Base-by-base conservation (phyloP, 2,329 filamentous ascomycete species). In the Colletotrichum navitas region DNA sequence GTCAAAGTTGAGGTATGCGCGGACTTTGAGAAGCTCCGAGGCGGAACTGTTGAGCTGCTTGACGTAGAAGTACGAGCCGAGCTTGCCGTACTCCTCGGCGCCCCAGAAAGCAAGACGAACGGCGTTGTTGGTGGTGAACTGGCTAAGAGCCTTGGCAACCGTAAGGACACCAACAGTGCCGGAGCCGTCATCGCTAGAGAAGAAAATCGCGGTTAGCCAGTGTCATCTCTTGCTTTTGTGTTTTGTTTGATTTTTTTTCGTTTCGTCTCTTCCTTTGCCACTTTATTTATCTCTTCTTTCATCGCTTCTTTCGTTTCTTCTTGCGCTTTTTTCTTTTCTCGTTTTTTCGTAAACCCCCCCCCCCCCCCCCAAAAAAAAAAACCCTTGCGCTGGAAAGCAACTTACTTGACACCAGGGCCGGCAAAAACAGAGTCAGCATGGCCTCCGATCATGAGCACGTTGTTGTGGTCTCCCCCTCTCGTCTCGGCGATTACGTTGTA, bases 1-100 rank as follows among this genome's bases (percentile, higher is more conserved):
- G 76, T 89, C 87, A 66, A 87, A 88, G 81, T 89, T 87, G 79
- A 88, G 85, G 76, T 88, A 88, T 29, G 86, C 81, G 16, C 86
- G 80, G 73, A 88, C 85, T 80, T 86, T 86, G 76, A 80, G 73
- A 11, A 87, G 78, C 76, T 88, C 86, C 0, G 80, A 78, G 49
- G 85, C 82, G 16, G 81, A 81, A 18, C 73, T 52, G 76, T 82
- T 81, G 74, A 84, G 74, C 51, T 76, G 75, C 75, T 81, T 81
- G 66, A 87, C 81, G 77, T 88, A 88, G 75, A 81, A 82, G 72
- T 78, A 87, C 77, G 79, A 92, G 75, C 77, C 85, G 4, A 87
- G 79, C 41, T 83, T 79, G 39, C 85, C 85, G 55, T 83, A 84
- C 76, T 87, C 85, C 77, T 87, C 85, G 10, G 84, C 85, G n/a